These are phyloP conservation scores for Neurospora sp. DNA, from an alignment of 495 filamentous ascomycete genomes.

Conservation along the genomic window DNA sequence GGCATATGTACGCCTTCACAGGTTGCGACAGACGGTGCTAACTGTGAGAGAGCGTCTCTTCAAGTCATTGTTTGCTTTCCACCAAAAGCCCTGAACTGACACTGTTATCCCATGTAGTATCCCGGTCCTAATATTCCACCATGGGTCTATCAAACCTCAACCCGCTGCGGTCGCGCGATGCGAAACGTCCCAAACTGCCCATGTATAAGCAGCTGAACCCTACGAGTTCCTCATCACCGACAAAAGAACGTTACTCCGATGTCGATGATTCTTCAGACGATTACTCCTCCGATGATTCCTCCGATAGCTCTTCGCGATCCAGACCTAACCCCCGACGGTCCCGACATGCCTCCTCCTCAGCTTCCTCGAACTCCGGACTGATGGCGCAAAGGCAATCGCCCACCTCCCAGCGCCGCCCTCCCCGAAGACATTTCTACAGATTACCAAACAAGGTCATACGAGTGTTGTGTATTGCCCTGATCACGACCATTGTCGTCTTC, in stretches of 20 bases:
- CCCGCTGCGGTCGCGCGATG: conserved; percentile 24
- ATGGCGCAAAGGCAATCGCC: conserved; percentile 38
- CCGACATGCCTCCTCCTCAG: conserved; percentile 42
- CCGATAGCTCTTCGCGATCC: conserved; percentile 26
- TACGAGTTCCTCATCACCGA: conserved; percentile 11
- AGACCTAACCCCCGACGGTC: conserved; percentile 33
- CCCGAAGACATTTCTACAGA: conserved; percentile 42
- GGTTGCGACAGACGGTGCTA: background rate
- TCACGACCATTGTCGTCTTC: conserved; percentile 59
- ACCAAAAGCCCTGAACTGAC: background rate
- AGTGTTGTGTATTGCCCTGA: conserved; percentile 61
- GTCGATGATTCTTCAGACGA: conserved; percentile 33
- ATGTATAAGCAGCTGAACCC: conserved; percentile 29
- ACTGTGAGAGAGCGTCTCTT: background rate
- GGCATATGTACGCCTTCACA: background rate
- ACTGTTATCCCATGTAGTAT: background rate
- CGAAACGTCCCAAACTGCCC: conserved; percentile 29
- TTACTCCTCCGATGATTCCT: conserved; percentile 32
- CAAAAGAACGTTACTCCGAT: conserved; percentile 36
- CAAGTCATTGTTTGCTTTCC: background rate
- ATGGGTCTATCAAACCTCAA: conserved; percentile 24
- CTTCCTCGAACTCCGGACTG: conserved; percentile 38
- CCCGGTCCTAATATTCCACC: background rate
- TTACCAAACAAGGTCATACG: conserved; percentile 55
- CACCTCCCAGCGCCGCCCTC: conserved; percentile 27